phyloP scores from a whole-genome alignment of 78 protist genomes.

The Thecamonas trahens region DNA sequence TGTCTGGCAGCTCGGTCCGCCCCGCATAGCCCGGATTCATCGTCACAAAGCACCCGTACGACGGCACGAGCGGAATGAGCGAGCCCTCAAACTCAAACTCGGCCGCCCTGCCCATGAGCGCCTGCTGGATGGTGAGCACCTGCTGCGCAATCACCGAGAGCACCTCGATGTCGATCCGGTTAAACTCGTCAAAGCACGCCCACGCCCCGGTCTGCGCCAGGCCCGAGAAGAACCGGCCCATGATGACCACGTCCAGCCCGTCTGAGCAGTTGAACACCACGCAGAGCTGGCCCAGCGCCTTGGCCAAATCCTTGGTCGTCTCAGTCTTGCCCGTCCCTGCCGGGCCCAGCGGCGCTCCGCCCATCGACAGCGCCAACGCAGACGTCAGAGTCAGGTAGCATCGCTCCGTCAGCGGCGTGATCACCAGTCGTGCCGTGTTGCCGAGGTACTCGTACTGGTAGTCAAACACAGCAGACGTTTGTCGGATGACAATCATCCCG shows the following conservation, averaged over 20 bases:
- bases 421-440: conserved; percentile 59
- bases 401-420: conserved; percentile 90
- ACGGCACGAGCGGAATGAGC: conserved; percentile 48
- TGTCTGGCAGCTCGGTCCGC: conserved; percentile 86
- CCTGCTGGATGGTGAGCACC: conserved; percentile 53
- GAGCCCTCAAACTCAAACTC: conserved; percentile 55
- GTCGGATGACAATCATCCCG: conserved; percentile 30
- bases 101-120: not conserved
- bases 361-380: conserved; percentile 56
- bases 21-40: conserved; percentile 90
- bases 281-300: conserved; percentile 35
- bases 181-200: conserved; percentile 88
- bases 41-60: conserved; percentile 67
- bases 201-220: conserved; percentile 67
- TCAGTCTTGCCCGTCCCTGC: conserved; percentile 93
- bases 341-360: conserved; percentile 84
- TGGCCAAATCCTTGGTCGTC: conserved; percentile 65
- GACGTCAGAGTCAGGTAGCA: conserved; percentile 70
- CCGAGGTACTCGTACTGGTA: conserved; percentile 83
- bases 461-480: conserved; percentile 23
- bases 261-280: conserved; percentile 52
- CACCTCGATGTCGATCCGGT: conserved; percentile 82
- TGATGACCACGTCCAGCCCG: conserved; percentile 48
- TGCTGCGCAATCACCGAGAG: conserved; percentile 83
- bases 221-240: conserved; percentile 72